Evolutionary conservation across 2,329 filamentous ascomycete species (phyloP).

Genomic region (Cercospora janseana): DNA sequence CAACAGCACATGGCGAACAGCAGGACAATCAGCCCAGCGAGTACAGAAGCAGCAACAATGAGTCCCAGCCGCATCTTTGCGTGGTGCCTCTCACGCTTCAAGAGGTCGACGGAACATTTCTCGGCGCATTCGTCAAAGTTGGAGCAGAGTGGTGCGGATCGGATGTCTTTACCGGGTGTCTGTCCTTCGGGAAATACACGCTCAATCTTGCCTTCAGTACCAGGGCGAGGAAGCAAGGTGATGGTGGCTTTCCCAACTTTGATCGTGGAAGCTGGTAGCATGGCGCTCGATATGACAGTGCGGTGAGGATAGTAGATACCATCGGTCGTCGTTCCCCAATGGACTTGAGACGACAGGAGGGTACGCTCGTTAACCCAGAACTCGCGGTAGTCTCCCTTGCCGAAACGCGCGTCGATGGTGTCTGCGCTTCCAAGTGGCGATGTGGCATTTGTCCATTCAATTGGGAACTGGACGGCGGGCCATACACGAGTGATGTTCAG

Average conservation of each 20-base stretch:
- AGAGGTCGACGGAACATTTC: not conserved
- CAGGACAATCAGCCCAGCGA: conserved; percentile 4
- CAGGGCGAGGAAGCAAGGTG: not conserved
- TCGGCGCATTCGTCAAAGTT: conserved; percentile 1
- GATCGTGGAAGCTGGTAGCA: not conserved
- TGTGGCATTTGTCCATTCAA: conserved; percentile 15
- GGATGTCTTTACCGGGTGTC: not conserved
- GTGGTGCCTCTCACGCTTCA: not conserved
- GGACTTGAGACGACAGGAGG: not conserved
- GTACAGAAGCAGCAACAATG: not conserved
- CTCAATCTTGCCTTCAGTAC: not conserved
- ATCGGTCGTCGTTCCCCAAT: conserved; percentile 5
- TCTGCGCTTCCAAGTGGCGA: not conserved
- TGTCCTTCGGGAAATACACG: not conserved
- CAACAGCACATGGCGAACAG: conserved; percentile 8
- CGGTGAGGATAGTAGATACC: conserved; percentile 6
- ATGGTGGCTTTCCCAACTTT: not conserved
- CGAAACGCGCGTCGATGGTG: not conserved
- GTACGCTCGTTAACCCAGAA: not conserved
- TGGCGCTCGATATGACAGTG: conserved; percentile 4
- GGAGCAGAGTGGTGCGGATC: not conserved
- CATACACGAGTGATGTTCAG: conserved; percentile 19
- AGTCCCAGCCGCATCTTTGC: not conserved
- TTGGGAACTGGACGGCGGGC: conserved; percentile 14
- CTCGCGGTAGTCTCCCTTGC: not conserved